Percentiles rank a stretch among this genome's conserved stretches.
Conservation (phyloP, 2,329 filamentous ascomycete genomes). For the Stemphylium beticola region DNA sequence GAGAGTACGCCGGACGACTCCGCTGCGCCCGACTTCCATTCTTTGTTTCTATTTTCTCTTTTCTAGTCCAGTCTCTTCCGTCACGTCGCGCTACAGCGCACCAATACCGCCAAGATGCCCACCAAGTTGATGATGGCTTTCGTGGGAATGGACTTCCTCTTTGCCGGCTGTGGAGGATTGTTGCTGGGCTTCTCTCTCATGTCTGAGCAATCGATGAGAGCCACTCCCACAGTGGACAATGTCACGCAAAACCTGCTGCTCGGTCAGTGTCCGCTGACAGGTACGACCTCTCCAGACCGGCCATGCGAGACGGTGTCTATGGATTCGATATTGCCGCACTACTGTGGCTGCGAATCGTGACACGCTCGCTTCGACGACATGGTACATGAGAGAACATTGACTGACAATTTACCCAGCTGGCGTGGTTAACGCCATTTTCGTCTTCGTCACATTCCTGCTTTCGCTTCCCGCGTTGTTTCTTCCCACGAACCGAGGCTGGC, state of each 20-base stretch:
- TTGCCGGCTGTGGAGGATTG: slow-evolving; percentile 59
- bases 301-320: not conserved
- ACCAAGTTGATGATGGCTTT: slow-evolving; percentile 62
- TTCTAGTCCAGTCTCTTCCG: slow-evolving; percentile 12
- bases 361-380: slow-evolving; percentile 13
- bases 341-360: slow-evolving; percentile 29
- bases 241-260: slow-evolving; percentile 61
- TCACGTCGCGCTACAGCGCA: slow-evolving; percentile 19
- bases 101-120: slow-evolving; percentile 50
- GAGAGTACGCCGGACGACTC: slow-evolving; percentile 50
- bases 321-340: slow-evolving; percentile 27
- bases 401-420: slow-evolving; percentile 58
- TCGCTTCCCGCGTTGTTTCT: slow-evolving; percentile 75
- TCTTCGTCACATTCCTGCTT: slow-evolving; percentile 72
- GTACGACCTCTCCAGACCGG: slow-evolving; percentile 46
- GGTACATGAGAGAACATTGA: slow-evolving; percentile 10
- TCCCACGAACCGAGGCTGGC: slow-evolving; percentile 68
- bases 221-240: slow-evolving; percentile 54
- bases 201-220: slow-evolving; percentile 52
- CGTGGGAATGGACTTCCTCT: slow-evolving; percentile 58
- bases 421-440: slow-evolving; percentile 73
- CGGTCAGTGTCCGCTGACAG: slow-evolving; percentile 59
- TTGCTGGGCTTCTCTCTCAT: slow-evolving; percentile 61
- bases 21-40: slow-evolving; percentile 42
- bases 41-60: slow-evolving; percentile 24